Evolutionary conservation across 345 rosid species (phyloP), one percentile per base, ranked within the genome.

Genomic region (Boechera stricta): DNA sequence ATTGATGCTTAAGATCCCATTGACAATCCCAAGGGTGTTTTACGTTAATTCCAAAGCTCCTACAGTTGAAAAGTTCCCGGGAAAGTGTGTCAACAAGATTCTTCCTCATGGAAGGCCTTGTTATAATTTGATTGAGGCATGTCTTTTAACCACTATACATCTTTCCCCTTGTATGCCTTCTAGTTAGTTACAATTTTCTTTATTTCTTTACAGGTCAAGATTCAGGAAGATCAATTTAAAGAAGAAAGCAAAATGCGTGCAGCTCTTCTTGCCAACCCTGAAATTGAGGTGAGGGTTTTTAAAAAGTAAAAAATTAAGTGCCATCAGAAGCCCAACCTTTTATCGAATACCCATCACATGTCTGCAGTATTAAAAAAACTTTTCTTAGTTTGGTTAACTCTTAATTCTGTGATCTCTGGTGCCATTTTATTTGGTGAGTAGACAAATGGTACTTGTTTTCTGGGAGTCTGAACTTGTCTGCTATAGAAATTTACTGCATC

Each of bases 261-360:
- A 26, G 95, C 98, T 65, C 97, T 94, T 76, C 90, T 92, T 66
- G 92, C 97, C 35, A 91, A 94, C 86, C 98, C 98, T 35, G 97
- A 89, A 80, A 82, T 92, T 69, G 97, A 94, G 98, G 98, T 91
- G 18, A 79, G 90, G 56, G 67, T 18, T 65, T 28, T 53, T 3
- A n/a, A 24, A 28, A 3, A 51, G 36, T 67, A 8, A 4, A 36
- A 24, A 28, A 36, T 49, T 24, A 52, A 72, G 48, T 38, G 73
- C 24, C 55, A 72, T 72, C 57, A 58, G 71, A 45, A 64, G 42
- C 71, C 60, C 54, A 65, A 57, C 74, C 48, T 52, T 65, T 48
- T 63, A 41, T 58, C 2, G 13, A 59, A n/a, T 57, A 72, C 42
- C 68, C 21, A 42, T 64, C 53, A 39, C 24, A 49, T 47, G 68